Evolutionary conservation across 176 grass and related monocot genomes (phyloP), one percentile per base, ranked within the genome.

Genomic region (Avena sativa): DNA sequence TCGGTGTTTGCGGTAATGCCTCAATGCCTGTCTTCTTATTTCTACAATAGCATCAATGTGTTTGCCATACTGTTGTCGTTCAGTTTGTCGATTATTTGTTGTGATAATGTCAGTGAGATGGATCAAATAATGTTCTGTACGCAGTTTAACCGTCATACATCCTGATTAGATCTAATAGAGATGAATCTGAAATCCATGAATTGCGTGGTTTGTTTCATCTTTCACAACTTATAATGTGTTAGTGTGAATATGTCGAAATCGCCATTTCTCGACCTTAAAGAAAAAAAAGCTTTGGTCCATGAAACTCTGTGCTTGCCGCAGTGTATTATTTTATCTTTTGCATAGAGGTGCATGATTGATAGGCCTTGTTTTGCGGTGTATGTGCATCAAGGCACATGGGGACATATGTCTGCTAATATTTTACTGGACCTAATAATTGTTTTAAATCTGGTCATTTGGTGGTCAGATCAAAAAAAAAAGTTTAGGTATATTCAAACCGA

Each of bases 1-100:
- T 99, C 94, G 1, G 89, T 91, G 28, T 99, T 99, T 73, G 94
- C 87, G 89, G 97, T 99, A 94, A 88, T 85, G 14, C 48, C 47
- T 80, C 88, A 68, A 48, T 82, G 74, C 3, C 64, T 36, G 7
- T 87, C 13, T 77, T 85, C 71, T 57, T 92, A 7, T 81, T 73
- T 78, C 38, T 56, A 6, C 26, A 30, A 10, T 65, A 30, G 1
- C 40, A 65, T 65, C 12, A 28, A 65, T 65, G 61, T 62, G 51
- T 53, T 53, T 56, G 53, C 53, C 53, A 56, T 56, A 17, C 15
- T 56, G 14, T 56, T 17, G 10, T 56, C 53, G 53, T 32, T 69
- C 71, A 82, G 20, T 86, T 57, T 71, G 36, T 4, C 4, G 6
- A 38, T 3, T 75, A 20, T 67, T 67, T 83, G 67, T 26, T 80